These are phyloP conservation scores for Asterophora parasitica DNA, from an alignment of 768 basidiomycete genomes.

Conservation along the genomic window DNA sequence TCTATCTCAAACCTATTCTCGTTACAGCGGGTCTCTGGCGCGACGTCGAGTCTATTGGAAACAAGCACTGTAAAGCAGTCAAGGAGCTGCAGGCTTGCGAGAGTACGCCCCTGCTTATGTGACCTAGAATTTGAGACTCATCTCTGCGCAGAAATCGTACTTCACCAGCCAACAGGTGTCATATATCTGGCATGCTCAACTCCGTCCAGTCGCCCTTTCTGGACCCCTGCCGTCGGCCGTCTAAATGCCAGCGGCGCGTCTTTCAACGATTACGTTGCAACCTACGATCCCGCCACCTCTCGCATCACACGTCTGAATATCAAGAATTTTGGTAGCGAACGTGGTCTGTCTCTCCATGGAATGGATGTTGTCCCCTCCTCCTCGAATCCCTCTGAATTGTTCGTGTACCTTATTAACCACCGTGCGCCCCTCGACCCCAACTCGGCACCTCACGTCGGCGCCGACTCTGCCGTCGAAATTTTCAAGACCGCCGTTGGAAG, in stretches of 20 bases:
- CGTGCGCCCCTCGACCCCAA: conserved; percentile 41
- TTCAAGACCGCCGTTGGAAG: conserved; percentile 51
- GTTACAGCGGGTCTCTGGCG: conserved; percentile 40
- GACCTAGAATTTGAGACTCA: background rate
- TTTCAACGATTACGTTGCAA: conserved; percentile 11
- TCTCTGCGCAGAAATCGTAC: conserved; percentile 41
- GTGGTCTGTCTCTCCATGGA: conserved; percentile 56
- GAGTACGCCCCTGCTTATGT: conserved; percentile 36
- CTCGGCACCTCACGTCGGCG: conserved; percentile 43
- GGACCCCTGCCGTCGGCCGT: conserved; percentile 42
- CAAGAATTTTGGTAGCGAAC: conserved; percentile 30
- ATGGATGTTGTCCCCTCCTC: conserved; percentile 63
- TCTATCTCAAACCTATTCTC: conserved; percentile 44
- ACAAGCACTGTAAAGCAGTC: conserved; percentile 43
- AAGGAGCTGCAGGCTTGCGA: conserved; percentile 63
- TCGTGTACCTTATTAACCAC: conserved; percentile 71
- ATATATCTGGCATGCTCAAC: conserved; percentile 64
- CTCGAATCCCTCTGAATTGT: conserved; percentile 43
- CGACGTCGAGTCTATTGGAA: conserved; percentile 39
- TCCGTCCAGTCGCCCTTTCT: conserved; percentile 39
- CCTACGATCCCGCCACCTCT: background rate
- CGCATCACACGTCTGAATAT: conserved; percentile 42
- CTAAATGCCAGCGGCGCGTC: conserved; percentile 36
- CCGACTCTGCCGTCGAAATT: conserved; percentile 68
- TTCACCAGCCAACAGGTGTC: conserved; percentile 53